phyloP scores from a whole-genome alignment of 257 asterid genomes.

The Jacaranda mimosifolia region DNA sequence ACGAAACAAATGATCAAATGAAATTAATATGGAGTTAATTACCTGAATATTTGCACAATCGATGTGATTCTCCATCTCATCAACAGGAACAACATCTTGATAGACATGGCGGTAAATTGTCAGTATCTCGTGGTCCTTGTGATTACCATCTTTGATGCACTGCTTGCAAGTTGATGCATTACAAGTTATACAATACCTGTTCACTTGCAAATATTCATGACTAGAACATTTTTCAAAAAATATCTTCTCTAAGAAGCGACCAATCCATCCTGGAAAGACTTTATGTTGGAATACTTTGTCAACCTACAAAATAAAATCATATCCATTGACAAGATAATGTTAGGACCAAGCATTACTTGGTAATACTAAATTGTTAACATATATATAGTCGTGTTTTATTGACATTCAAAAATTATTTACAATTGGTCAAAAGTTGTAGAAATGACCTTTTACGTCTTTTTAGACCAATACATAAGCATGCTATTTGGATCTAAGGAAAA shows the following conservation, averaged over 20 bases:
- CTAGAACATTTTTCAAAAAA: conserved; percentile 50
- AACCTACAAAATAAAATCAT: background rate
- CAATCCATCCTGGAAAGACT: conserved; percentile 9
- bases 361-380: background rate
- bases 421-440: background rate
- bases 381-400: background rate
- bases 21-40: background rate
- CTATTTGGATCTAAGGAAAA: background rate
- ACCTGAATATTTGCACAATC: conserved; percentile 54
- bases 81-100: conserved; percentile 52
- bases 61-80: conserved; percentile 42
- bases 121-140: conserved; percentile 41
- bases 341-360: background rate
- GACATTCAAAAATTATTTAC: background rate
- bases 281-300: background rate
- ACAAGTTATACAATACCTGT: conserved; percentile 51
- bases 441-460: too few species aligned
- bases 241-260: conserved; percentile 31
- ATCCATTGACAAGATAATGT: background rate
- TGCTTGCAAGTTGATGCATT: conserved; percentile 43
- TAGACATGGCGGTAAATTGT: conserved; percentile 59
- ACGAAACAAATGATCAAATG: background rate
- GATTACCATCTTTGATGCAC: conserved; percentile 40
- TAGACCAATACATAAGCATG: background rate
- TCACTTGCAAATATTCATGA: conserved; percentile 42